Evolutionary conservation across 192 early-diverging fungal genomes (phyloP).

Genomic region (Linnemannia elongata): DNA sequence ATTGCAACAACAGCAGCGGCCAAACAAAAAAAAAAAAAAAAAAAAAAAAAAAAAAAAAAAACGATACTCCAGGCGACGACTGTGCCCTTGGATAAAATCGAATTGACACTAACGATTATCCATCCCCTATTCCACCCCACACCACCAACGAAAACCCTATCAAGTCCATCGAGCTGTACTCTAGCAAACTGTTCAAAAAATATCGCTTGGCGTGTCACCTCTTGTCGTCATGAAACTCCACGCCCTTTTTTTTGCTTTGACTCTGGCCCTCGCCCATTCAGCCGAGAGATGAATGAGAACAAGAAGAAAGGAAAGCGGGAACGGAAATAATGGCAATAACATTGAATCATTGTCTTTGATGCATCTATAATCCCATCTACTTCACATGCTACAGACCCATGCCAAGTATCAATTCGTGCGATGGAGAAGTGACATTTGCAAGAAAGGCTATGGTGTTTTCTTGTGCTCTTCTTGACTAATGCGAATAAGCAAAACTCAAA

Average conservation of each 20-base stretch:
- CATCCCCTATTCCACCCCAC: neutral
- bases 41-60: too few relatives aligned
- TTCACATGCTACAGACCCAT: neutral
- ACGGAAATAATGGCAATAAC: neutral
- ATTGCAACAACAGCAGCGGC: neutral
- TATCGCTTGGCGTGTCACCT: neutral
- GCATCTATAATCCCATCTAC: neutral
- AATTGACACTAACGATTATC: neutral
- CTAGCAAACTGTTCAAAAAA: neutral
- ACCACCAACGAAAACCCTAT: too few relatives aligned
- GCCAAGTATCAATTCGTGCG: too few relatives aligned
- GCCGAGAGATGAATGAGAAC: neutral
- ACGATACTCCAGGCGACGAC: too few relatives aligned
- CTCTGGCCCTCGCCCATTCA: neutral
- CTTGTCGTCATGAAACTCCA: neutral
- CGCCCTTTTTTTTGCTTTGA: neutral
- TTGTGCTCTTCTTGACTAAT: neutral
- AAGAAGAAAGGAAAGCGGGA: neutral
- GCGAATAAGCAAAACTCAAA: too few relatives aligned
- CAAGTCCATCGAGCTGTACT: neutral
- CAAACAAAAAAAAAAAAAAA: slow-evolving; percentile 8
- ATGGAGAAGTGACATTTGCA: too few relatives aligned
- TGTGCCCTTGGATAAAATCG: neutral
- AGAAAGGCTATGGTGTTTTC: too few relatives aligned
- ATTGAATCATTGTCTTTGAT: neutral